phyloP scores from a whole-genome alignment of 192 early-diverging fungal genomes.

The Thoreauomyces humboldtii region DNA sequence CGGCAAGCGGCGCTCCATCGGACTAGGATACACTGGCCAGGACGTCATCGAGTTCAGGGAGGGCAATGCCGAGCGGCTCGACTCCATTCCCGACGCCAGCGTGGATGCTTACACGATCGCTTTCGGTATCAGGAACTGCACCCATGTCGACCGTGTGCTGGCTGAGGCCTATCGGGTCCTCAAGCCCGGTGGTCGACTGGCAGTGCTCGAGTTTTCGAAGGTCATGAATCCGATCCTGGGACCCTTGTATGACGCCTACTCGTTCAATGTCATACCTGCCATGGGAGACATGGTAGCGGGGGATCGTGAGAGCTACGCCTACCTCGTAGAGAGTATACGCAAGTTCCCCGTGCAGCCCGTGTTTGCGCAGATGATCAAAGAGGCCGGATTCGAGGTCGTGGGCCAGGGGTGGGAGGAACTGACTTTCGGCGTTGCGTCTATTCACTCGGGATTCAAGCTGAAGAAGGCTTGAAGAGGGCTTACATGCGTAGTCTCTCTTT shows the following conservation, averaged over 20 bases:
- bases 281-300: constrained; percentile 84
- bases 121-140: constrained; percentile 98
- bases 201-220: constrained; percentile 89
- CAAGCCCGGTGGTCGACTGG: constrained; percentile 94
- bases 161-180: constrained; percentile 90
- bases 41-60: constrained; percentile 66
- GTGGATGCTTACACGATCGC: constrained; percentile 96
- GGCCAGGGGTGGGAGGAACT: constrained; percentile 90
- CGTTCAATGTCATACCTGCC: constrained; percentile 89
- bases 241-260: constrained; percentile 86
- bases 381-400: constrained; percentile 85
- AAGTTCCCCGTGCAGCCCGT: constrained; percentile 86
- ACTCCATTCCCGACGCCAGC: constrained; percentile 66
- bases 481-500: no score
- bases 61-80: constrained; percentile 88
- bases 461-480: no score
- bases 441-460: constrained; percentile 95
- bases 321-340: constrained; percentile 94
- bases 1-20: constrained; percentile 63
- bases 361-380: constrained; percentile 88
- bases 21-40: constrained; percentile 30
- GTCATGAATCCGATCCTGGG: constrained; percentile 85
- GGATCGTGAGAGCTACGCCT: constrained; percentile 92
- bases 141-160: constrained; percentile 84
- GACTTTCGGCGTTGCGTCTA: constrained; percentile 96